Evolutionary conservation across 2,329 filamentous ascomycete species (phyloP).

Genomic region (Fusarium burgessii): DNA sequence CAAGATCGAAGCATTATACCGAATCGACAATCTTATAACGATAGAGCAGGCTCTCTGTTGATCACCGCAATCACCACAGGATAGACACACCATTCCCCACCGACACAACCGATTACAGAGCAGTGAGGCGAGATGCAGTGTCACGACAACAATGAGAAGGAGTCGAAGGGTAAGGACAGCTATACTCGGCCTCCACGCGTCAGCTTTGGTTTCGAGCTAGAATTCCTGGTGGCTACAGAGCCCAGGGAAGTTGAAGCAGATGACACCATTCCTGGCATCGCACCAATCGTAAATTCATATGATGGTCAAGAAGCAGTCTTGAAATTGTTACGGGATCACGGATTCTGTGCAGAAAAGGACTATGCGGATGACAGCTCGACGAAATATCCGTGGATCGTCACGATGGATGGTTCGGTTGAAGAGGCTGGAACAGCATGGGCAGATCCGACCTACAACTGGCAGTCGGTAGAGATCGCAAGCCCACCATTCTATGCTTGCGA

Average conservation of each 20-base stretch:
- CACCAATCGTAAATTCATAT: background rate
- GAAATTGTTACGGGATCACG: slow-evolving; percentile 3
- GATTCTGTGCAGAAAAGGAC: background rate
- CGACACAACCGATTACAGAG: background rate
- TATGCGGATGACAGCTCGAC: background rate
- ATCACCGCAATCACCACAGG: background rate
- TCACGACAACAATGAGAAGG: background rate
- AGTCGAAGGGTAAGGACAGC: slow-evolving; percentile 1
- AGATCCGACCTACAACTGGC: slow-evolving; percentile 32
- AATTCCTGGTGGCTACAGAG: slow-evolving; percentile 25
- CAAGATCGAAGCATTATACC: background rate
- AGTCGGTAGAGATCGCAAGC: slow-evolving; percentile 49
- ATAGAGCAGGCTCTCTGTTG: slow-evolving; percentile 6
- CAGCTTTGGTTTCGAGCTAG: slow-evolving; percentile 41
- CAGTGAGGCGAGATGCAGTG: background rate
- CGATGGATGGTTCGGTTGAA: background rate
- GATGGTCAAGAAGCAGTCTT: background rate
- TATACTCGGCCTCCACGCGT: slow-evolving; percentile 30
- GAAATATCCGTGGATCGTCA: slow-evolving; percentile 21
- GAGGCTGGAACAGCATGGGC: background rate
- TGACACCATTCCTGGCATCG: slow-evolving; percentile 11
- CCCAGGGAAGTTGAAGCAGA: background rate
- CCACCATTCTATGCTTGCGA: slow-evolving; percentile 50
- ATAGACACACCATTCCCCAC: background rate
- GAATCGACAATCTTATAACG: background rate